Percentiles rank a stretch among this genome's conserved stretches.
Conservation (phyloP, 768 basidiomycete genomes). For the Pleurotus pulmonarius region DNA sequence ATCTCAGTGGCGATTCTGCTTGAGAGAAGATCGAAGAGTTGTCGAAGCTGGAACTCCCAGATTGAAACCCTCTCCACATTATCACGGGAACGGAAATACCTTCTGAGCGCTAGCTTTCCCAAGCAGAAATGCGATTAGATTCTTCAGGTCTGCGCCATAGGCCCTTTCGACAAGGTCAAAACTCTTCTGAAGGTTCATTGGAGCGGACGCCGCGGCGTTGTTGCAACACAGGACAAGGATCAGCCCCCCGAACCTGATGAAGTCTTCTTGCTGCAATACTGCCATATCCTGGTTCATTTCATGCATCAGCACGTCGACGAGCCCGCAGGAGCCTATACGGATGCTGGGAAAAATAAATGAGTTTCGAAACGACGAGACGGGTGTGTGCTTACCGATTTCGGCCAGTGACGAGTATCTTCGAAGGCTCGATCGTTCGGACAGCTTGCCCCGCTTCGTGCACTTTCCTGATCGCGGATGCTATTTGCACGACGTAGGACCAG, state of each 20-base stretch:
- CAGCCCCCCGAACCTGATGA: slow-evolving; percentile 81
- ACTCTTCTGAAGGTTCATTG: slow-evolving; percentile 64
- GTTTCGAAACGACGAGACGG: neutral
- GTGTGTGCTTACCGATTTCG: slow-evolving; percentile 66
- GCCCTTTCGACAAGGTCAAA: slow-evolving; percentile 68
- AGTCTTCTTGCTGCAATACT: slow-evolving; percentile 75
- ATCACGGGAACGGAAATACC: slow-evolving; percentile 26
- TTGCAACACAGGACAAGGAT: slow-evolving; percentile 77
- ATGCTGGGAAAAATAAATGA: slow-evolving; percentile 42
- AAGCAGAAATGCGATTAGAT: slow-evolving; percentile 70
- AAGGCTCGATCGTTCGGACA: slow-evolving; percentile 77
- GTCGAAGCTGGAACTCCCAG: slow-evolving; percentile 53
- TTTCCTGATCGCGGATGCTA: slow-evolving; percentile 81
- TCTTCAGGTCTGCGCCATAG: slow-evolving; percentile 84
- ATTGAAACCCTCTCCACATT: neutral
- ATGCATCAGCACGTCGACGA: slow-evolving; percentile 81
- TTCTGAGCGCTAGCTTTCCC: slow-evolving; percentile 67
- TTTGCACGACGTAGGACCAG: slow-evolving; percentile 93
- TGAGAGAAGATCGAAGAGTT: slow-evolving; percentile 78
- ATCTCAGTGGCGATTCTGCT: slow-evolving; percentile 72
- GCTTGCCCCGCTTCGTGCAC: slow-evolving; percentile 82
- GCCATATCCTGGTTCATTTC: slow-evolving; percentile 60
- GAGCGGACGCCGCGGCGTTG: slow-evolving; percentile 55
- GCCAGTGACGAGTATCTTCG: slow-evolving; percentile 84
- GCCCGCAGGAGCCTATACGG: slow-evolving; percentile 82